These are phyloP conservation scores for Millerozyma miso DNA, from an alignment of 805 yeast species.

Conservation along the genomic window DNA sequence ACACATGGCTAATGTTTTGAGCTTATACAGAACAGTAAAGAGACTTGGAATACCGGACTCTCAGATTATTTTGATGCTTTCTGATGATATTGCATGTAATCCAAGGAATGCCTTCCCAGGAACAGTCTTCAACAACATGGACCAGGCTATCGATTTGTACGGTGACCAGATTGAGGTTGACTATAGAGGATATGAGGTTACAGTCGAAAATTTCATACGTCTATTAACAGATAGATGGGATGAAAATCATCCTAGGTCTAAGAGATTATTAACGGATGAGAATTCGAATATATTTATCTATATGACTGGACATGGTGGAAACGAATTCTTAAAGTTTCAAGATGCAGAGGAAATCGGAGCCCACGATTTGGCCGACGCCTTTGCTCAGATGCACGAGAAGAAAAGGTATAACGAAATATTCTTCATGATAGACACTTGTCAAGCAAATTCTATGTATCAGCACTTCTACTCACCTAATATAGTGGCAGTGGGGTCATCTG, in stretches of 20 bases:
- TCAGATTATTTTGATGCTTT: slow-evolving; percentile 90
- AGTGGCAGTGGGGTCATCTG: slow-evolving; percentile 88
- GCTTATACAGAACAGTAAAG: slow-evolving; percentile 93
- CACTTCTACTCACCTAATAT: slow-evolving; percentile 89
- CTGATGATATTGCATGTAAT: slow-evolving; percentile 97
- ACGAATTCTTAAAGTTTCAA: slow-evolving; percentile 93
- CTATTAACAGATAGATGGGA: slow-evolving; percentile 94
- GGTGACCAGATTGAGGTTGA: slow-evolving; percentile 96
- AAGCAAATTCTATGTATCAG: slow-evolving; percentile 97
- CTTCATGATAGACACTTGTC: slow-evolving; percentile 98
- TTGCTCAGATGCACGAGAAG: slow-evolving; percentile 95
- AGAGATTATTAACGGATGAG: slow-evolving; percentile 87
- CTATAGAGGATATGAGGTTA: slow-evolving; percentile 95
- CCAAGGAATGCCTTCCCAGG: slow-evolving; percentile 96
- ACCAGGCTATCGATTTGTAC: slow-evolving; percentile 85
- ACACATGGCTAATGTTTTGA: slow-evolving; percentile 94
- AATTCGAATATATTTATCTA: slow-evolving; percentile 90
- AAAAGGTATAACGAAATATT: slow-evolving; percentile 91
- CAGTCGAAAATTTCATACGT: slow-evolving; percentile 94
- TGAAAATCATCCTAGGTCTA: slow-evolving; percentile 87
- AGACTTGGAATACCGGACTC: slow-evolving; percentile 97
- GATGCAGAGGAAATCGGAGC: slow-evolving; percentile 97
- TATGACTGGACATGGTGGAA: slow-evolving; percentile 98
- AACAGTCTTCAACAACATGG: slow-evolving; percentile 89
- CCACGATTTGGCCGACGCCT: slow-evolving; percentile 94